Evolutionary conservation across 306 rosid species (phyloP).

Genomic region (Castanea mollissima): DNA sequence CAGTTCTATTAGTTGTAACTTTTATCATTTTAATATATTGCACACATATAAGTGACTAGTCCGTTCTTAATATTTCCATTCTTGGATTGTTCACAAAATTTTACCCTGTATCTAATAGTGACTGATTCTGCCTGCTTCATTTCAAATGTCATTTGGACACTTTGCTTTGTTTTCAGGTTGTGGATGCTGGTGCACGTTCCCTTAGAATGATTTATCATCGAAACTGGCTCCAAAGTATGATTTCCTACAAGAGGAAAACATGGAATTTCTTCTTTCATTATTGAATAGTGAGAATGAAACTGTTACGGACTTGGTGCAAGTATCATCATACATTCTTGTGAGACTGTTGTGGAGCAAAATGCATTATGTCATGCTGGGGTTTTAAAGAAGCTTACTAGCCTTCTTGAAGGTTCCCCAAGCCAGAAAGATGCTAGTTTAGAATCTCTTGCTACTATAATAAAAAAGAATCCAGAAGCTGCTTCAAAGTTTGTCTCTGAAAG

Average conservation of each 20-base stretch:
- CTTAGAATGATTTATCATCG: constrained; percentile 89
- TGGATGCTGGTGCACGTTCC: constrained; percentile 89
- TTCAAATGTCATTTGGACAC: constrained; percentile 2
- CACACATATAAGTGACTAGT: neutral
- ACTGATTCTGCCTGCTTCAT: constrained; percentile 1
- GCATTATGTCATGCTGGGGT: constrained; percentile 60
- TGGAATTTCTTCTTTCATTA: constrained; percentile 70
- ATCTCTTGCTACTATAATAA: constrained; percentile 66
- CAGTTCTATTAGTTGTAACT: neutral
- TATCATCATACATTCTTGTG: constrained; percentile 79
- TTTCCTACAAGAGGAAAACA: constrained; percentile 54
- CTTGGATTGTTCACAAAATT: neutral
- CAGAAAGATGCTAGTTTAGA: constrained; percentile 95
- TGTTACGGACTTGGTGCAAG: constrained; percentile 85
- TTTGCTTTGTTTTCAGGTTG: constrained; percentile 52
- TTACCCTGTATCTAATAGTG: neutral
- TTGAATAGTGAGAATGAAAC: constrained; percentile 77
- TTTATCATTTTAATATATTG: neutral
- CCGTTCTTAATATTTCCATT: neutral
- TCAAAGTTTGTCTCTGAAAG: constrained; percentile 60
- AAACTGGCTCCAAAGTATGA: constrained; percentile 86
- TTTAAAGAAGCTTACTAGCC: constrained; percentile 60
- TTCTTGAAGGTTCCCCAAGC: constrained; percentile 75
- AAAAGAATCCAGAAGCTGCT: constrained; percentile 59
- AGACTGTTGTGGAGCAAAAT: constrained; percentile 59